phyloP scores from a whole-genome alignment of 2,329 filamentous ascomycete genomes.

The Rhinocladiella mackenziei region DNA sequence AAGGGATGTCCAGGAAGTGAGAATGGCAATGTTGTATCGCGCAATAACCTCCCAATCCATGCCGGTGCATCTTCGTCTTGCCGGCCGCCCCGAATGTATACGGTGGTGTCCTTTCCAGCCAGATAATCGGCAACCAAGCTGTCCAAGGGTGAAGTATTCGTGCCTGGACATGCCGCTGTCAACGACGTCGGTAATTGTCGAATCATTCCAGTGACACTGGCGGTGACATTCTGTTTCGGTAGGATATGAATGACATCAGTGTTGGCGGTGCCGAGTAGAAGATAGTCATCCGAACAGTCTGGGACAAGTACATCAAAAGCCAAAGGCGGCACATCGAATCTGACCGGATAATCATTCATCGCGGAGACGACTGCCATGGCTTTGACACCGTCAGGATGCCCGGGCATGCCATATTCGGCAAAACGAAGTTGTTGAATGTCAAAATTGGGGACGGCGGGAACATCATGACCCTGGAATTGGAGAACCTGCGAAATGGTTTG shows the following conservation, averaged over 20 bases:
- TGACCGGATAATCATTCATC: constrained; percentile 73
- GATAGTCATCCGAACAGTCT: constrained; percentile 68
- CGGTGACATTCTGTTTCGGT: constrained; percentile 63
- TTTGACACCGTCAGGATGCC: constrained; percentile 62
- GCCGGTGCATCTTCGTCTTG: constrained; percentile 64
- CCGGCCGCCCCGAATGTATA: constrained; percentile 78
- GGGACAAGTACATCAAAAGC: constrained; percentile 81
- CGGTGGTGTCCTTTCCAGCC: constrained; percentile 69
- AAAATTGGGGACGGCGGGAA: constrained; percentile 75
- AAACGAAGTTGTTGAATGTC: constrained; percentile 78
- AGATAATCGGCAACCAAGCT: constrained; percentile 76
- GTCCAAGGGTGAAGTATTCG: constrained; percentile 77
- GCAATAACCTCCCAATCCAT: constrained; percentile 78
- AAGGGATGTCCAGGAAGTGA: constrained; percentile 78
- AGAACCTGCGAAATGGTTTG: constrained; percentile 67
- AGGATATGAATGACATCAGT: constrained; percentile 65
- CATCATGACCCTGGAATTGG: constrained; percentile 47
- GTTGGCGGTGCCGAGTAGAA: constrained; percentile 71
- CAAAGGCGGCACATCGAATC: constrained; percentile 71
- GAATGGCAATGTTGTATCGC: constrained; percentile 76
- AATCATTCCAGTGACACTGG: constrained; percentile 69
- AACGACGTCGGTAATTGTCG: constrained; percentile 69
- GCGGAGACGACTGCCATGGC: constrained; percentile 72
- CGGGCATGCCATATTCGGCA: constrained; percentile 60
- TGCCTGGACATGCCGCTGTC: constrained; percentile 69